phyloP scores from a whole-genome alignment of 495 filamentous ascomycete genomes.

The Xeromyces bisporus region DNA sequence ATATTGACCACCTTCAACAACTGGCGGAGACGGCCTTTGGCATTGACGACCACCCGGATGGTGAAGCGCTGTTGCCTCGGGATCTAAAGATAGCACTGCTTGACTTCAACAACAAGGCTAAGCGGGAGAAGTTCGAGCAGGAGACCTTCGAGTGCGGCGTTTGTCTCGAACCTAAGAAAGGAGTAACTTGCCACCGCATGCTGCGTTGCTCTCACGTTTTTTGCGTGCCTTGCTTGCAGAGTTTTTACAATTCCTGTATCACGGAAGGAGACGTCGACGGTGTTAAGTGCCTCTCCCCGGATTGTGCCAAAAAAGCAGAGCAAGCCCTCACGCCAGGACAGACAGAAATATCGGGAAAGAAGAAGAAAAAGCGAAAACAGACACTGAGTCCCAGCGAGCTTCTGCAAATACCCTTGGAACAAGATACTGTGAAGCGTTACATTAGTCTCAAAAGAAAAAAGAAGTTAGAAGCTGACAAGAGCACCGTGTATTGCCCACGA shows the following conservation, averaged over 20 bases:
- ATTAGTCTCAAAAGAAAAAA: conserved; percentile 81
- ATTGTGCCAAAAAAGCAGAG: conserved; percentile 48
- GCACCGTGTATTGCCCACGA: conserved; percentile 85
- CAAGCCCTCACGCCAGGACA: conserved; percentile 6
- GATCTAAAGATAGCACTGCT: conserved; percentile 57
- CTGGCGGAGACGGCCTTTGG: conserved; percentile 60
- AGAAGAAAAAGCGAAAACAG: conserved; percentile 34
- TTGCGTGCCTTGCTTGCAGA: conserved; percentile 65
- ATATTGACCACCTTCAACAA: conserved; percentile 77
- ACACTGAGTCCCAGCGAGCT: conserved; percentile 77
- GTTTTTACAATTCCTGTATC: conserved; percentile 80
- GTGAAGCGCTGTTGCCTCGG: conserved; percentile 21
- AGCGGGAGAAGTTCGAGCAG: conserved; percentile 56
- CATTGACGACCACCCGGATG: conserved; percentile 36
- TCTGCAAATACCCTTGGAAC: conserved; percentile 61
- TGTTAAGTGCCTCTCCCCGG: conserved; percentile 60
- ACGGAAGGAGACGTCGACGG: conserved; percentile 61
- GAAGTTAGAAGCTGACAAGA: conserved; percentile 75
- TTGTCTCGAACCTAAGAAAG: conserved; percentile 89
- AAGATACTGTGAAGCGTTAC: conserved; percentile 66
- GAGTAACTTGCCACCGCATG: conserved; percentile 59
- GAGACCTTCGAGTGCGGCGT: conserved; percentile 83
- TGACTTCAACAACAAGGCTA: conserved; percentile 60
- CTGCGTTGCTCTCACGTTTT: conserved; percentile 78
- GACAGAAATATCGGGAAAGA: conserved; percentile 8